Evolutionary conservation across 163 green algal genomes (phyloP).

Genomic region (Chlorella variabilis): DNA sequence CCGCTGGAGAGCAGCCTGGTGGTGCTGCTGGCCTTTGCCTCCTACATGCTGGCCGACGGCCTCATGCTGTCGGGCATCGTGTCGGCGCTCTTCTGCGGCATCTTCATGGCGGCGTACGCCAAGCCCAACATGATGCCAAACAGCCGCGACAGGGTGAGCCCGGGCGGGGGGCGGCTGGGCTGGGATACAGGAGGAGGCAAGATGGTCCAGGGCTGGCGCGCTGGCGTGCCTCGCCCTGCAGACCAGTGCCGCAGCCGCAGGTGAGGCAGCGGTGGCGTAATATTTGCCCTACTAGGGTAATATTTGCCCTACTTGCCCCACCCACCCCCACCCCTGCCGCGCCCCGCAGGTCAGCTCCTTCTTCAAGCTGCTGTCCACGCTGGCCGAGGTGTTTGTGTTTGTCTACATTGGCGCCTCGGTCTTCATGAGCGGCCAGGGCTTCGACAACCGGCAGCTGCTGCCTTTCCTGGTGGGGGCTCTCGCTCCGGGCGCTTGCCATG

Average conservation of each 20-base stretch:
- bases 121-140: conserved; percentile 55
- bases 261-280: too few species aligned
- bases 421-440: conserved; percentile 45
- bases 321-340: too few species aligned
- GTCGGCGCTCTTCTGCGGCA: conserved; percentile 78
- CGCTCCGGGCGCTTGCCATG: too few species aligned
- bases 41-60: conserved; percentile 55
- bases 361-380: conserved; percentile 62
- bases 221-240: too few species aligned
- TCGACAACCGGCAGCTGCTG: conserved; percentile 9
- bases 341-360: conserved; percentile 38
- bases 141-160: conserved; percentile 18
- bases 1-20: conserved; percentile 40
- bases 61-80: conserved; percentile 78
- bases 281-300: too few species aligned
- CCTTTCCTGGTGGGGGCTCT: conserved; percentile 28
- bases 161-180: too few species aligned
- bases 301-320: too few species aligned
- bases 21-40: conserved; percentile 34
- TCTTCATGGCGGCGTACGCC: conserved; percentile 71
- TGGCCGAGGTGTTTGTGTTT: conserved; percentile 78
- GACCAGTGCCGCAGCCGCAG: too few species aligned
- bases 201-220: too few species aligned
- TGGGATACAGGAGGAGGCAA: too few species aligned
- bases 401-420: conserved; percentile 70